These are phyloP conservation scores for Cyberlindnera subsufficiens DNA, from an alignment of 805 yeast genomes.

Conservation along the genomic window DNA sequence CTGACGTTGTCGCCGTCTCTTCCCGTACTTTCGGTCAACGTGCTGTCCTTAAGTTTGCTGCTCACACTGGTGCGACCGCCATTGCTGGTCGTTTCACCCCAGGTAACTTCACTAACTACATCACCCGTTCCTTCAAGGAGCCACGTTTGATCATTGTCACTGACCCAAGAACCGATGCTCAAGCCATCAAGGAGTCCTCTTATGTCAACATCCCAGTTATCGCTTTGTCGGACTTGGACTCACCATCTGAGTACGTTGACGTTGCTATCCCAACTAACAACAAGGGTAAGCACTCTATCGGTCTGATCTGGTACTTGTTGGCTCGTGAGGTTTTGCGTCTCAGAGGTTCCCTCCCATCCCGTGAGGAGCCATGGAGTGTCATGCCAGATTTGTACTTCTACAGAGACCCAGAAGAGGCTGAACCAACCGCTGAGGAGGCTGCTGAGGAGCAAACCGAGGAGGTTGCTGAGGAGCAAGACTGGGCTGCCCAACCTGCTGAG, in stretches of 20 bases:
- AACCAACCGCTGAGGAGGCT: slow-evolving; percentile 61
- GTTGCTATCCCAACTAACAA: slow-evolving; percentile 99
- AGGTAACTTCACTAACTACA: slow-evolving; percentile 99
- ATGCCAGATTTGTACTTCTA: slow-evolving; percentile 99
- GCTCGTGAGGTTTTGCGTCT: slow-evolving; percentile 99
- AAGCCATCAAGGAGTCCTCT: slow-evolving; percentile 99
- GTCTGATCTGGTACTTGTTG: slow-evolving; percentile 99
- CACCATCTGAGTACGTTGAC: slow-evolving; percentile 98
- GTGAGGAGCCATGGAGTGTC: slow-evolving; percentile 96
- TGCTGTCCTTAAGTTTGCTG: slow-evolving; percentile 98
- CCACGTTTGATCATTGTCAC: slow-evolving; percentile 99
- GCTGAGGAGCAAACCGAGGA: slow-evolving; percentile 60
- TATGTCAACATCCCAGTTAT: slow-evolving; percentile 99
- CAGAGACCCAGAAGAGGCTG: slow-evolving; percentile 99
- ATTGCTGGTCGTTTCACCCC: slow-evolving; percentile 99
- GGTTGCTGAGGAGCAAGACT: slow-evolving; percentile 51
- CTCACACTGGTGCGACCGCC: slow-evolving; percentile 99
- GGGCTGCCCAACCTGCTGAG: slow-evolving; percentile 60
- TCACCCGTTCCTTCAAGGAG: slow-evolving; percentile 99
- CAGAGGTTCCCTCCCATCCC: slow-evolving; percentile 95
- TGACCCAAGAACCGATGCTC: slow-evolving; percentile 99
- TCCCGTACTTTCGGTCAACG: slow-evolving; percentile 99
- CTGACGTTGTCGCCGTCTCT: slow-evolving; percentile 97
- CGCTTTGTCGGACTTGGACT: slow-evolving; percentile 97
- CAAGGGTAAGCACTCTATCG: slow-evolving; percentile 99